Conservation (phyloP, 73 alveolate genomes). For the Symbiodinium pilosum region DNA sequence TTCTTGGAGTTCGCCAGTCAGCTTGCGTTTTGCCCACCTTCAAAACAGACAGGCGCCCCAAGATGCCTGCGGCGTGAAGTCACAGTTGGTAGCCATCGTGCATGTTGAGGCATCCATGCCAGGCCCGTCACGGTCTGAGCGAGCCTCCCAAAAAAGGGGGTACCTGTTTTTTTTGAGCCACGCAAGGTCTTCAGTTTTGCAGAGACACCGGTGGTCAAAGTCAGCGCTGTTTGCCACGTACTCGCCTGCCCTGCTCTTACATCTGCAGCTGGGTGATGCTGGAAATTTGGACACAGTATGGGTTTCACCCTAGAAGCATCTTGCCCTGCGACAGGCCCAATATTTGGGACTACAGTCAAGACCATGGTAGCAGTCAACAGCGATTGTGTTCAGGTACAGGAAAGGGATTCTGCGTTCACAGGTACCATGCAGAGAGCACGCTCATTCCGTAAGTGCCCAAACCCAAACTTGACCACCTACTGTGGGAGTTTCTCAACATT, state of each 20-base stretch:
- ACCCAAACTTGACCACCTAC: too few relatives aligned
- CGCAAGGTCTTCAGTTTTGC: background rate
- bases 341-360: too few relatives aligned
- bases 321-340: too few relatives aligned
- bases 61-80: background rate
- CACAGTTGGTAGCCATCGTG: background rate
- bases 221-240: conserved; percentile 60
- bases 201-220: background rate
- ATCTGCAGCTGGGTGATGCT: too few relatives aligned
- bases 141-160: background rate
- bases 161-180: background rate
- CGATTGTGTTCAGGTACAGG: too few relatives aligned
- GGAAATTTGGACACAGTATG: too few relatives aligned
- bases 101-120: background rate
- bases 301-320: too few relatives aligned
- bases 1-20: background rate
- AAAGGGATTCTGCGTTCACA: too few relatives aligned
- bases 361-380: too few relatives aligned
- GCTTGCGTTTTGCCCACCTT: background rate
- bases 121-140: background rate
- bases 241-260: conserved; percentile 24
- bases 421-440: too few relatives aligned
- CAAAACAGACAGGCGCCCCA: background rate
- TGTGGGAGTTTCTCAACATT: too few relatives aligned
- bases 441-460: too few relatives aligned